These are phyloP conservation scores for Irpex rosettiformis DNA, from an alignment of 1,284 basidiomycete species.

Conservation along the genomic window DNA sequence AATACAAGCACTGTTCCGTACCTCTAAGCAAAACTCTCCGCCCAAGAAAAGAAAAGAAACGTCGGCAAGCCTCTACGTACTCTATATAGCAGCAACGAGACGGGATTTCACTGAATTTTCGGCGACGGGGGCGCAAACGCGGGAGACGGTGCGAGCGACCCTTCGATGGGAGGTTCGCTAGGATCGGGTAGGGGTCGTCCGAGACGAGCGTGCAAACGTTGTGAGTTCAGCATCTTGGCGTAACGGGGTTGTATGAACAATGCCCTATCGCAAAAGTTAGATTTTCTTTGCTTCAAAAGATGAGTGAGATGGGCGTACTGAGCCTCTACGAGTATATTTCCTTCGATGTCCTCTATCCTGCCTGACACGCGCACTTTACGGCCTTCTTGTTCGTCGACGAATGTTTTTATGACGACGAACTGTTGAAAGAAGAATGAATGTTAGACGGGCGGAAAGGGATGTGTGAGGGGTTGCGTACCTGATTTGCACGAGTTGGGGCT, in stretches of 20 bases:
- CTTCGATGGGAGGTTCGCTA: slow-evolving; percentile 20
- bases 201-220: slow-evolving; percentile 26
- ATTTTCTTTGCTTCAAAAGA: slow-evolving; percentile 2
- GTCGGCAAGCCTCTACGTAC: too few relatives aligned
- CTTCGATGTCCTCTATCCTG: slow-evolving; percentile 72
- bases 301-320: slow-evolving; percentile 37
- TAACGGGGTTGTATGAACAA: slow-evolving; percentile 66
- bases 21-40: too few relatives aligned
- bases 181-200: slow-evolving; percentile 24
- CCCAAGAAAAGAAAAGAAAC: too few relatives aligned
- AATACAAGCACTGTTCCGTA: too few relatives aligned
- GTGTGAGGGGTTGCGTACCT: slow-evolving; percentile 43
- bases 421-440: slow-evolving; percentile 25
- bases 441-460: slow-evolving; percentile 8
- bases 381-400: slow-evolving; percentile 62
- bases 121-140: slow-evolving; percentile 10
- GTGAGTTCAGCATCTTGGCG: slow-evolving; percentile 48
- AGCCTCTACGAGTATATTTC: slow-evolving; percentile 79
- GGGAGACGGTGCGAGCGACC: slow-evolving; percentile 21
- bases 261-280: slow-evolving; percentile 32
- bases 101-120: not conserved
- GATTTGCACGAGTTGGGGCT: slow-evolving; percentile 82
- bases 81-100: too few relatives aligned
- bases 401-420: slow-evolving; percentile 73
- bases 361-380: slow-evolving; percentile 77